Conservation (phyloP, 2,329 filamentous ascomycete species). For the Apiospora arundinis region DNA sequence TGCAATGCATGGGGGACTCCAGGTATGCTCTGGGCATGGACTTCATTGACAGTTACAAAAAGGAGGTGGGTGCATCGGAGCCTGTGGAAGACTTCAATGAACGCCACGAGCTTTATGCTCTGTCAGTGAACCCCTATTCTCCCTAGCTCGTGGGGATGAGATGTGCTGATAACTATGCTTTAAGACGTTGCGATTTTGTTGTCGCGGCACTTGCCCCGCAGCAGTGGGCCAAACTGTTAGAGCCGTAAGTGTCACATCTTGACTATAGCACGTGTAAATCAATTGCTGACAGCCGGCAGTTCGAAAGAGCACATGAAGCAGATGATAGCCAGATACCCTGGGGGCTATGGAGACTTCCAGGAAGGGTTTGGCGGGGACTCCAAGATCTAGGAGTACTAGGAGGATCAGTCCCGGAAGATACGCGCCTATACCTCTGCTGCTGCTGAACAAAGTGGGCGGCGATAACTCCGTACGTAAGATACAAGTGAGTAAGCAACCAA, state of each 20-base stretch:
- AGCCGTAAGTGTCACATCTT: not conserved
- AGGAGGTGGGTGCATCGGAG: conserved; percentile 34
- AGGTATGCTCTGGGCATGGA: conserved; percentile 28
- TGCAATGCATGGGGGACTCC: conserved; percentile 30
- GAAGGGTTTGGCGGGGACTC: not conserved
- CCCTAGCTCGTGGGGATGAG: not conserved
- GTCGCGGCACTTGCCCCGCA: not conserved
- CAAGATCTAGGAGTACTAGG: not conserved
- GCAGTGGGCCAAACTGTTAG: not conserved
- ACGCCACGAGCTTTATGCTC: conserved; percentile 37
- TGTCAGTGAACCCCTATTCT: not conserved
- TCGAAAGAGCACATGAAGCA: not conserved
- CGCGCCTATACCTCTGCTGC: too few species aligned
- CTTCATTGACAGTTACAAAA: conserved; percentile 29
- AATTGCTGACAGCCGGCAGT: not conserved
- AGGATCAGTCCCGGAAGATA: too few species aligned
- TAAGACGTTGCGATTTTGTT: not conserved
- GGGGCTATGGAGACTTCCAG: not conserved
- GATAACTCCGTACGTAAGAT: too few species aligned
- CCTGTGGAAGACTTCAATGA: conserved; percentile 40
- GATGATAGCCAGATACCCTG: not conserved
- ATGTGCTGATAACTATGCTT: not conserved
- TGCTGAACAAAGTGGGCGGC: too few species aligned
- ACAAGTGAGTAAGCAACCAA: too few species aligned
- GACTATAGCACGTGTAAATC: not conserved